phyloP scores from a whole-genome alignment of 495 filamentous ascomycete species.

The Amphirosellinia nigrospora region DNA sequence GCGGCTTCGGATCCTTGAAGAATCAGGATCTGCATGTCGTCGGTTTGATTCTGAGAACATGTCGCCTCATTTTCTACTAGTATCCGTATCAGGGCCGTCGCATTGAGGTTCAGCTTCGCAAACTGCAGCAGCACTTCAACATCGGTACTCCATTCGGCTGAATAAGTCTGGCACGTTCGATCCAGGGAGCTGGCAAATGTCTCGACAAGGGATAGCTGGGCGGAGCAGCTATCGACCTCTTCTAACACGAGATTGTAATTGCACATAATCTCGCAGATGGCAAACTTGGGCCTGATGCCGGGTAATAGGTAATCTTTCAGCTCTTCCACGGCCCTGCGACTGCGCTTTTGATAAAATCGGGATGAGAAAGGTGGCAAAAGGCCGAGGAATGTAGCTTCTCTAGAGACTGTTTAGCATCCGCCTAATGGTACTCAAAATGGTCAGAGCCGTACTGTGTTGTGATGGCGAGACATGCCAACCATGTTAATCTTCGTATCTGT shows the following conservation, averaged over 20 bases:
- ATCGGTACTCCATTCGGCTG: slow-evolving; percentile 11
- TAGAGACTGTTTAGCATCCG: neutral
- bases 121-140: slow-evolving; percentile 11
- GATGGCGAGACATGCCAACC: slow-evolving; percentile 14
- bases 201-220: slow-evolving; percentile 14
- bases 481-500: slow-evolving; percentile 13
- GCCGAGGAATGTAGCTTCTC: slow-evolving; percentile 21
- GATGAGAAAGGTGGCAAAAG: slow-evolving; percentile 12
- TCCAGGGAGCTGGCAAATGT: slow-evolving; percentile 13
- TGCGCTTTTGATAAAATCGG: slow-evolving; percentile 9
- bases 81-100: slow-evolving; percentile 17
- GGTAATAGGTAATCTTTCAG: neutral
- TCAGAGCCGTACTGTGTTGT: slow-evolving; percentile 9
- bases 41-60: neutral
- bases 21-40: slow-evolving; percentile 7
- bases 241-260: slow-evolving; percentile 12
- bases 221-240: slow-evolving; percentile 12
- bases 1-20: slow-evolving; percentile 9
- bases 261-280: slow-evolving; percentile 2
- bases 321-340: slow-evolving; percentile 6
- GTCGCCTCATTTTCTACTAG: neutral
- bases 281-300: slow-evolving; percentile 7
- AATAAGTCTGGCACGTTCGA: neutral
- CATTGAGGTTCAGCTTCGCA: slow-evolving; percentile 7
- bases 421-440: neutral